A percentile compares a stretch with the other conserved stretches of the same genome.
These are phyloP conservation scores for Ceratobasidium sp. DNA, from an alignment of 1,284 basidiomycete species.

Conservation along the genomic window DNA sequence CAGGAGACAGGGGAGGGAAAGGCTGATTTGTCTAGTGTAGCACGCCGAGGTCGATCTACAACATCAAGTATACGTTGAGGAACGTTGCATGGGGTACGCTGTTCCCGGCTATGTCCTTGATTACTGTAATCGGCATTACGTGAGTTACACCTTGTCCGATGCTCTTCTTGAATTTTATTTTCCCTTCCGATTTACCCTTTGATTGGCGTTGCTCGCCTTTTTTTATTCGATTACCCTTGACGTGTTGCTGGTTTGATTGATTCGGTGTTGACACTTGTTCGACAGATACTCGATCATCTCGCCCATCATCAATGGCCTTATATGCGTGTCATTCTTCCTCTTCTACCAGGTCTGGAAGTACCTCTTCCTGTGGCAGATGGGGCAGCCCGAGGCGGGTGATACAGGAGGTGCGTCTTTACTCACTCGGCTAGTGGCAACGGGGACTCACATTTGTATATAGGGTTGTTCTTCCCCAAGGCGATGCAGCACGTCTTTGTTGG, in stretches of 20 bases:
- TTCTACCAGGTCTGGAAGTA: constrained; percentile 93
- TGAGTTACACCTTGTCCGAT: too few species aligned
- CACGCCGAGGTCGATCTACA: constrained; percentile 62
- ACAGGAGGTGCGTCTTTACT: constrained; percentile 68
- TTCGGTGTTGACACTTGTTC: too few species aligned
- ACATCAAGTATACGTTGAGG: constrained; percentile 58
- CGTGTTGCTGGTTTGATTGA: too few species aligned
- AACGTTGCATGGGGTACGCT: constrained; percentile 87
- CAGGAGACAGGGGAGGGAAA: too few species aligned
- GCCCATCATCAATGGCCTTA: constrained; percentile 94
- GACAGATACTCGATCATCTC: constrained; percentile 89
- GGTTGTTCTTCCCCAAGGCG: constrained; percentile 95
- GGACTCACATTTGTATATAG: constrained; percentile 60
- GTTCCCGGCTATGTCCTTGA: constrained; percentile 64
- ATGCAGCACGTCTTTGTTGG: constrained; percentile 94
- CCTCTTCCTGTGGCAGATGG: constrained; percentile 84
- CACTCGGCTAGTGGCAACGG: too few species aligned
- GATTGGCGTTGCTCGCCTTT: too few species aligned
- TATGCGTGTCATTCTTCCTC: constrained; percentile 84
- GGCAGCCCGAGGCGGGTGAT: constrained; percentile 80
- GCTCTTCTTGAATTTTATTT: too few species aligned
- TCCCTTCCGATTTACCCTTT: constrained; percentile 54
- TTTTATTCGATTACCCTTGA: too few species aligned
- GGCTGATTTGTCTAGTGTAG: constrained; percentile 47
- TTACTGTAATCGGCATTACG: constrained; percentile 52